Conservation (phyloP, 495 filamentous ascomycete genomes). For the Pseudoneurospora amorphoporcata region DNA sequence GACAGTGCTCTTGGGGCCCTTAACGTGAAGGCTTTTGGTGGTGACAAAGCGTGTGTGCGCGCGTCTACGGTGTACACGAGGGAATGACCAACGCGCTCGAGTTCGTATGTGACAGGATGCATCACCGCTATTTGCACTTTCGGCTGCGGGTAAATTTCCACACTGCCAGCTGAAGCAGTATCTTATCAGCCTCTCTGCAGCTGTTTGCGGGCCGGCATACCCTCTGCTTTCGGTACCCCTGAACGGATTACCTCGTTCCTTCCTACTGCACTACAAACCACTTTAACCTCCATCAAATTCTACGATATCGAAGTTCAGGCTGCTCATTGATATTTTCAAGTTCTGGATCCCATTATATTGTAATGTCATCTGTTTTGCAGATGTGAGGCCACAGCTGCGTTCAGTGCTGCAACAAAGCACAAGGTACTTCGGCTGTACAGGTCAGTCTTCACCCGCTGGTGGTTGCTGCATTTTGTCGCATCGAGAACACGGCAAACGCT, state of each 20-base stretch:
- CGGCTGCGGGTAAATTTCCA: not conserved
- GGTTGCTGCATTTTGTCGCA: not conserved
- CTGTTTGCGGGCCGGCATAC: not conserved
- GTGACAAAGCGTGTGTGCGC: not conserved
- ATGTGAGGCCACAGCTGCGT: not conserved
- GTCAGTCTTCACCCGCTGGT: not conserved
- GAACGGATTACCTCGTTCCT: not conserved
- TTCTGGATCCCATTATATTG: not conserved
- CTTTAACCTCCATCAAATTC: not conserved
- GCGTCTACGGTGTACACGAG: not conserved
- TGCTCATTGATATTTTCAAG: not conserved
- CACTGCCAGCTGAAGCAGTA: not conserved
- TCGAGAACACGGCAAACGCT: not conserved
- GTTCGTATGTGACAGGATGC: not conserved
- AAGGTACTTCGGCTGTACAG: not conserved
- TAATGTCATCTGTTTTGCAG: not conserved
- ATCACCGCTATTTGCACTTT: constrained; percentile 1
- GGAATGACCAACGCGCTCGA: not conserved
- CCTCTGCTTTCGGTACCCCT: not conserved
- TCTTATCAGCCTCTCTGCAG: not conserved
- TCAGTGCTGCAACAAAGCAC: not conserved
- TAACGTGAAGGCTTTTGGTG: not conserved
- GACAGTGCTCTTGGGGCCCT: not conserved
- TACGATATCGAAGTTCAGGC: not conserved
- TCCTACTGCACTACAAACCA: too few relatives aligned